Evolutionary conservation across 176 grass and related monocot species (phyloP), one percentile per base, ranked within the genome.

Genomic region (Coix lacrymajobi): DNA sequence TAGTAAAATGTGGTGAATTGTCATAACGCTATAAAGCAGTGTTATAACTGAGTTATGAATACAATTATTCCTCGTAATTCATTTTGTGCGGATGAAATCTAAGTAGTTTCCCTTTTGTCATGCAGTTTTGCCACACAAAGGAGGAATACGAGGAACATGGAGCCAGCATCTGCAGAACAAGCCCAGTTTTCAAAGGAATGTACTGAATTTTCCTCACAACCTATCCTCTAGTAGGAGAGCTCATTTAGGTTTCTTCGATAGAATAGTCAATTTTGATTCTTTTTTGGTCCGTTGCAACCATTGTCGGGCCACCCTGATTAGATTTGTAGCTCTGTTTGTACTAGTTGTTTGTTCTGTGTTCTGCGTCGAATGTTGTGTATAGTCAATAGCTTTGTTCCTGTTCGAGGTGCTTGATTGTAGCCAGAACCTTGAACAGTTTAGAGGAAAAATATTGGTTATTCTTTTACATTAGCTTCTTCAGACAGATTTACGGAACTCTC

Each of bases 141-240:
- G 97, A 94, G 87, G 97, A 94, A 38, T 99, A 99, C 0, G 96
- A 99, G 81, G 96, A 99, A 83, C 85, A 95, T 79, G 93, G 97
- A 89, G 93, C 97, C 82, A 89, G 93, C 83, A 96, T 99, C 80
- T 96, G 97, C 75, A 73, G 97, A 63, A 99, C 97, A 43, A 99
- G 93, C 73, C 91, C 97, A 11, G 92, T 99, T 44, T 99, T 99
- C 73, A 99, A 96, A 94, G 97, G 97, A 81, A 99, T 96, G 93
- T 99, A 99, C 78, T 96, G 82, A 96, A 44, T 65, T 74, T 83
- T 69, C 32, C 34, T 19, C 51, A 25, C 32, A 33, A 20, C 58
- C 9, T 25, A 83, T 79, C 16, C 72, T 76, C 82, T 20, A 36
- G n/a, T 75, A 87, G 88, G 74, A 83, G 24, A 83, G 25, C 5